Evolutionary conservation across 2,329 filamentous ascomycete species (phyloP), one percentile per base, ranked within the genome.

Genomic region (Colletotrichum tabaci): DNA sequence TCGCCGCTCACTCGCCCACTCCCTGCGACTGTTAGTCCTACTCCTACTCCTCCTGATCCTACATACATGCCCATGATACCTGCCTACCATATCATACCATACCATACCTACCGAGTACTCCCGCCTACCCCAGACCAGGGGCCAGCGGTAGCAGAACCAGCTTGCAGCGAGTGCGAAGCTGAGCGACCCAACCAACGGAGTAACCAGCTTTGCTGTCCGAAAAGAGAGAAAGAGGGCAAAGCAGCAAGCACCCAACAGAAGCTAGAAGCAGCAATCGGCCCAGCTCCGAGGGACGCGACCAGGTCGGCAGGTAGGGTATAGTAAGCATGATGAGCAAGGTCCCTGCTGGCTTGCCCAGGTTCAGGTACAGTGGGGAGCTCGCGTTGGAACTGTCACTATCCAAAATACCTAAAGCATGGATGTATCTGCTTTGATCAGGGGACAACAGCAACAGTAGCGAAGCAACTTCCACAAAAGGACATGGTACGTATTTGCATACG

Each of bases 241-340:
- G 23, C 30, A 52, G 30, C 30, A 30, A 30, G 30, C 30, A 30
- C 30, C 8, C 30, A 30, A 30, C 30, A 30, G 30, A 30, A 30
- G 30, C 30, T 30, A 30, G 30, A 66, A 66, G 23, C 21, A 52
- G 46, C 30, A 61, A 61, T 50, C 46, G 30, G 58, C 9, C 58
- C 58, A 61, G 35, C 35, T 61, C 58, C 46, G 47, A 61, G 18
- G 42, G n/a, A 50, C 46, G 58, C 38, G 46, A 50, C 58, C 35
- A 84, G 53, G 53, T 56, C 21, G 53, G 53, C 35, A 56, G 35
- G 53, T 61, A 61, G 56, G 56, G 21, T 30, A 30, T 30, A 26
- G 30, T 30, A 30, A 30, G 30, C 30, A 30, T 30, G 30, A 30
- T 40, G 46, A 38, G 30, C 58, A 61, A 61, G 58, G 65, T 63